Evolutionary conservation across 176 grass and related monocot genomes (phyloP).

Genomic region (Musa itinerans): DNA sequence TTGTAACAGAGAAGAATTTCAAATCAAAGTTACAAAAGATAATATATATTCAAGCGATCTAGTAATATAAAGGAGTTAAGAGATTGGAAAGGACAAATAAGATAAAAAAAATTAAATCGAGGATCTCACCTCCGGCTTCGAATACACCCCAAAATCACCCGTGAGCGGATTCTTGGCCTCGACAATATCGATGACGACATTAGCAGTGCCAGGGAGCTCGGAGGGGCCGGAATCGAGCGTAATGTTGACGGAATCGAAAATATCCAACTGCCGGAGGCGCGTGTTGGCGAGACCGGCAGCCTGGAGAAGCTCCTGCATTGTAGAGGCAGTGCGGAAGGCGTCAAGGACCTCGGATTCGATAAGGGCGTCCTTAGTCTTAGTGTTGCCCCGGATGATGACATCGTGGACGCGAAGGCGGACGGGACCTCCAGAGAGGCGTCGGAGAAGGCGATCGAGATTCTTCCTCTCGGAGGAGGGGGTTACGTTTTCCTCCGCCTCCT

Average conservation of each 20-base stretch:
- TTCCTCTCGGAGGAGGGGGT: conserved; percentile 33
- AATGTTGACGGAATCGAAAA: conserved; percentile 83
- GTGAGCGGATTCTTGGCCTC: conserved; percentile 57
- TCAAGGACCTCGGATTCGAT: conserved; percentile 79
- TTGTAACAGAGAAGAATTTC: too few species aligned
- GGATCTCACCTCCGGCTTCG: conserved; percentile 67
- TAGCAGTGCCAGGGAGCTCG: conserved; percentile 76
- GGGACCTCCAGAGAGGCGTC: conserved; percentile 33
- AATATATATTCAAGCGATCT: neutral
- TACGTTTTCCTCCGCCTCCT: conserved; percentile 38
- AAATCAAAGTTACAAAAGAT: too few species aligned
- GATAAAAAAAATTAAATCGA: conserved; percentile 1
- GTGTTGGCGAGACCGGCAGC: conserved; percentile 51
- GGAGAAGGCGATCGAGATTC: conserved; percentile 39
- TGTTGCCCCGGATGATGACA: conserved; percentile 75
- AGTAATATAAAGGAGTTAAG: neutral
- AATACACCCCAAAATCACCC: conserved; percentile 55
- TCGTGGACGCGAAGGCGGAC: conserved; percentile 82
- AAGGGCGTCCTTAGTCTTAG: conserved; percentile 63
- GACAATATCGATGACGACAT: conserved; percentile 77
- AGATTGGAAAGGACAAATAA: neutral
- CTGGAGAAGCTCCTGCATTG: conserved; percentile 67
- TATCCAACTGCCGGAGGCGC: conserved; percentile 48
- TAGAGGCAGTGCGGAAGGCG: conserved; percentile 43
- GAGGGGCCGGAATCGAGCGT: conserved; percentile 78